Evolutionary conservation across 768 basidiomycete genomes (phyloP), one percentile per base, ranked within the genome.

Genomic region (Chalciporus sphaerocephalus): DNA sequence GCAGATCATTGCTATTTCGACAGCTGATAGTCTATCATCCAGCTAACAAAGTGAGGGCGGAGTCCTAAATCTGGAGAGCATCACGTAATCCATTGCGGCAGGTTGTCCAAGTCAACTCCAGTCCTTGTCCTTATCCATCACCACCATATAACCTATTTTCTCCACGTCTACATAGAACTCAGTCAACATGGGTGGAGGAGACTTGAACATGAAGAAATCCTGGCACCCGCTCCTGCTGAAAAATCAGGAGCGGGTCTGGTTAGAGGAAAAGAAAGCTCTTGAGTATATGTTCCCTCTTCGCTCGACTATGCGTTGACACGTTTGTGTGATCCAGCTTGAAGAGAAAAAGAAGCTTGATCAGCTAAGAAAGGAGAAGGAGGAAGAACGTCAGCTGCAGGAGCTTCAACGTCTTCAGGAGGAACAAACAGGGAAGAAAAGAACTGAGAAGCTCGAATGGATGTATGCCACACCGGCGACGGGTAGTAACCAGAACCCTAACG

Each of bases 231-330:
- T 93, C 77, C 88, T 95, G 69, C 69, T 96, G 69, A 92, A 92
- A 66, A 95, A 95, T 71, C 95, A 97, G 85, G 92, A 95, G 83
- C 83, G 89, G 80, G 96, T 98, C 59, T 98, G 96, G 95, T 78
- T 97, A 45, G 89, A 95, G 68, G 96, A 99, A 69, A 93, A 95
- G 80, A 87, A 90, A 63, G 92, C 93, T 43, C 92, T n/a, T 91
- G 63, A 58, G 88, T 76, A 13, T 15, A 23, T 40, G 30, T 20
- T 13, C 5, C 2, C 8, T 40, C 18, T 20, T 38, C 22, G 35
- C 2, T 38, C 3, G 30, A 7, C 7, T 17, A 28, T 34, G 40
- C 41, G 39, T 32, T 25, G 23, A 58, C 56, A 52, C 16, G 54
- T 46, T 32, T 23, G 20, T 38, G n/a, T 34, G 47, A 33, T 24